These are phyloP conservation scores for Talaromyces rugulosus DNA, from an alignment of 2,329 filamentous ascomycete genomes.

Conservation along the genomic window DNA sequence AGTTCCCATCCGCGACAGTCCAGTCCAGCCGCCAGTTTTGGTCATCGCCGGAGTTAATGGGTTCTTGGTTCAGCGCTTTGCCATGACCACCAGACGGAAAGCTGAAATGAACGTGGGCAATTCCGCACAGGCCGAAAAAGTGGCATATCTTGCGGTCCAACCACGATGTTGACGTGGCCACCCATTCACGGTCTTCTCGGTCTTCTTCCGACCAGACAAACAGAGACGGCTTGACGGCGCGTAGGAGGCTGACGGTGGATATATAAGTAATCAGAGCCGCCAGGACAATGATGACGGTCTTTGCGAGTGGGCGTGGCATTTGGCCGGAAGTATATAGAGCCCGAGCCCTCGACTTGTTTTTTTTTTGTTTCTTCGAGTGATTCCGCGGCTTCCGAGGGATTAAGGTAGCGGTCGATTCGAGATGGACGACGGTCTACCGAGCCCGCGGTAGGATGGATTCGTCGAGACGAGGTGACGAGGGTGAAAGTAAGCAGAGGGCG, in stretches of 20 bases:
- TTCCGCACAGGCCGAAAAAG: conserved; percentile 74
- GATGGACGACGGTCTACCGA: conserved; percentile 11
- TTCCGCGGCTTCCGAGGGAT: neutral
- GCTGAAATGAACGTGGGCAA: conserved; percentile 66
- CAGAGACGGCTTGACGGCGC: conserved; percentile 60
- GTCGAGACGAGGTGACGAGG: conserved; percentile 8
- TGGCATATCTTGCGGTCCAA: conserved; percentile 71
- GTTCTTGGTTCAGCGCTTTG: conserved; percentile 16
- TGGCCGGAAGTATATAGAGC: conserved; percentile 22
- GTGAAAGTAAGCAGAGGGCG: neutral
- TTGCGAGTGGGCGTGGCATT: conserved; percentile 39
- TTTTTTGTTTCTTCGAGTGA: neutral
- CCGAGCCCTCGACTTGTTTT: neutral
- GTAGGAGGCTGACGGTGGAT: conserved; percentile 47
- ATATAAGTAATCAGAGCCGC: conserved; percentile 40
- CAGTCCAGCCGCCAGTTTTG: conserved; percentile 39
- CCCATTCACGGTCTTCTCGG: conserved; percentile 62
- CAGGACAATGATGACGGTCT: conserved; percentile 36
- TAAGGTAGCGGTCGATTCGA: neutral
- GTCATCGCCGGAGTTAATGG: conserved; percentile 25
- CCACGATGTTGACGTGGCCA: conserved; percentile 68
- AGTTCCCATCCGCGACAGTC: conserved; percentile 44
- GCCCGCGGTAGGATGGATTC: conserved; percentile 8
- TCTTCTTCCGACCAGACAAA: conserved; percentile 57
- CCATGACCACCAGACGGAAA: conserved; percentile 35